Conservation (phyloP, 495 filamentous ascomycete genomes). For the Tuber indicum region DNA sequence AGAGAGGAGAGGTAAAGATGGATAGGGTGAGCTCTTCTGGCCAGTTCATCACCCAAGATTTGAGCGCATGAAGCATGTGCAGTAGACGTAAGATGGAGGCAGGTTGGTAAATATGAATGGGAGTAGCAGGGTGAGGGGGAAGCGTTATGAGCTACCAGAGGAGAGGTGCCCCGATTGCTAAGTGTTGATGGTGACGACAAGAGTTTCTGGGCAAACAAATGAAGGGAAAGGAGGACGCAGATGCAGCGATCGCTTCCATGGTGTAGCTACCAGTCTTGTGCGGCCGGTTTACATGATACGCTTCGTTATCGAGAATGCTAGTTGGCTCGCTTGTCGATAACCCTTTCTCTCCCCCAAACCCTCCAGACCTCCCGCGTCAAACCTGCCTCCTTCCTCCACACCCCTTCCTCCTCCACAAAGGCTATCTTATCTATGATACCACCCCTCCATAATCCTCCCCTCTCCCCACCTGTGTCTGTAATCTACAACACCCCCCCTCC, state of each 20-base stretch:
- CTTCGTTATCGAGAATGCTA: not conserved
- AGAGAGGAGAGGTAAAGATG: not conserved
- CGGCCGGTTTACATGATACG: not conserved
- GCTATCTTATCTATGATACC: not conserved
- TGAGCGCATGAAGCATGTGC: not conserved
- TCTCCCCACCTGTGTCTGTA: constrained; percentile 31
- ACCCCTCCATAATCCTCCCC: constrained; percentile 11
- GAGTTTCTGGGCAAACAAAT: not conserved
- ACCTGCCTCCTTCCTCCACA: not conserved
- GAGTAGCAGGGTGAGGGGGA: not conserved
- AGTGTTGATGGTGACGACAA: constrained; percentile 3
- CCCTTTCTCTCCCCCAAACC: not conserved
- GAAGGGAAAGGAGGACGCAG: not conserved
- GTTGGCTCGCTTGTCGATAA: constrained; percentile 3
- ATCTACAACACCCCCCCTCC: constrained; percentile 21
- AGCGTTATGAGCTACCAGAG: not conserved
- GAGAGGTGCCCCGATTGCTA: not conserved
- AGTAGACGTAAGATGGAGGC: not conserved
- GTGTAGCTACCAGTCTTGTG: not conserved
- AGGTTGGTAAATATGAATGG: not conserved
- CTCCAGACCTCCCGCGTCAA: not conserved
- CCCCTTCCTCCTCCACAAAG: not conserved
- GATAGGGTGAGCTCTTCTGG: not conserved
- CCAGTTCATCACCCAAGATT: constrained; percentile 2
- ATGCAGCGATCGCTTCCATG: not conserved